Evolutionary conservation across 306 rosid genomes (phyloP), one percentile per base, ranked within the genome.

Genomic region (Pterocarpus macrocarpus): DNA sequence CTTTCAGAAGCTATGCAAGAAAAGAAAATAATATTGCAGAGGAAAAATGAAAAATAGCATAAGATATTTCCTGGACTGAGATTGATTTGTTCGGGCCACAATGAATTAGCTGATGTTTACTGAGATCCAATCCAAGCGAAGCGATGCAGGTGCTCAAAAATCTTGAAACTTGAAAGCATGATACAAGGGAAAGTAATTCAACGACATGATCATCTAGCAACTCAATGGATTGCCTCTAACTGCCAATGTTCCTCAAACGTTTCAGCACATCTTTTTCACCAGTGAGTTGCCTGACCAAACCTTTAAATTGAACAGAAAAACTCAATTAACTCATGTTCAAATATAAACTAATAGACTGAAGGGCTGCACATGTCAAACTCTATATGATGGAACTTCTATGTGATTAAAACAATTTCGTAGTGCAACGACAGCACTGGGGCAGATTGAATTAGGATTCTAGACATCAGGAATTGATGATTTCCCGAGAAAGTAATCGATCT

Each of bases 221-320:
- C 73, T 36, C 65, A 64, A 52, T 35, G 63, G 14, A 14, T 76
- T 84, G 73, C 83, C 76, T 62, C 82, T 80, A 65, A 50, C 62
- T 35, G 70, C 47, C 82, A n/a, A 9, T 45, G 65, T 85, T 87
- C 83, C 89, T 81, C 85, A 95, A 87, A 77, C 89, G 87, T 69
- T 88, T 73, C 83, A 95, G 87, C 8, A 91, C 90, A 55, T 90
- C 71, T 67, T 86, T 86, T 85, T 90, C 92, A 0, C 95, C 95
- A 2, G 91, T 89, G 78, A 95, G 90, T 76, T 81, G 72, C 89
- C 63, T 86, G 9, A 92, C 97, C 87, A 95, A 88, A 67, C 97
- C 98, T 95, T 84, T 67, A 66, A 75, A 83, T 68, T 65, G 7
- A 36, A 34, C 55, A 65, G 5, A 84, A 58, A 68, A 70, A 36